These are phyloP conservation scores for Lonicera japonica DNA, from an alignment of 129 eudicot species.

Conservation along the genomic window DNA sequence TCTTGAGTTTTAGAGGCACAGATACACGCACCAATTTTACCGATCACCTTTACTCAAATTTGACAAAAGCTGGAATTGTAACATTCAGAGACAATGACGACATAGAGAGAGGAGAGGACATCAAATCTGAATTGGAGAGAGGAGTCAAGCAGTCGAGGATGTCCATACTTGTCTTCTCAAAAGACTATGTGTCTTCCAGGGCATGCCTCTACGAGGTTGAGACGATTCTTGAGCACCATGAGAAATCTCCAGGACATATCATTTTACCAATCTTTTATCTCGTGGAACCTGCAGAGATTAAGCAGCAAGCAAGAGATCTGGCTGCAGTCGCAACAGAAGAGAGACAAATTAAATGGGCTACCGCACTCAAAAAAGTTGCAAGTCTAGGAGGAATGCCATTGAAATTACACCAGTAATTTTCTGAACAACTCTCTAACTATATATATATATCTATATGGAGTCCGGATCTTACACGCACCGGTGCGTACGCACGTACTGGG, in stretches of 20 bases:
- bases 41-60: slow-evolving; percentile 4
- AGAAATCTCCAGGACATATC: background rate
- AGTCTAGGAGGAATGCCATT: background rate
- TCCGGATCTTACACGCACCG: too few species aligned
- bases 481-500: too few species aligned
- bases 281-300: slow-evolving; percentile 5
- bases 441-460: too few species aligned
- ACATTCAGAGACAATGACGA: slow-evolving; percentile 12
- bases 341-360: background rate
- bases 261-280: slow-evolving; percentile 9
- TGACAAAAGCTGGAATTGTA: background rate
- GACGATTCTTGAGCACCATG: background rate
- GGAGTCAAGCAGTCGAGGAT: slow-evolving; percentile 5
- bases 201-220: slow-evolving; percentile 10
- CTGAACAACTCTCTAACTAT: too few species aligned
- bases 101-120: slow-evolving; percentile 7
- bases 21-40: slow-evolving; percentile 15
- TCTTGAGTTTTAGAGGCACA: slow-evolving; percentile 10
- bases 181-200: slow-evolving; percentile 3
- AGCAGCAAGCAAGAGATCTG: background rate
- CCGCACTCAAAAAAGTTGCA: slow-evolving; percentile 11
- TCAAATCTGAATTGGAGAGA: slow-evolving; percentile 1
- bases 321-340: background rate
- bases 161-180: slow-evolving; percentile 9
- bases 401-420: background rate